Conservation (phyloP, 2,329 filamentous ascomycete genomes). For the Aspergillus glaucus region DNA sequence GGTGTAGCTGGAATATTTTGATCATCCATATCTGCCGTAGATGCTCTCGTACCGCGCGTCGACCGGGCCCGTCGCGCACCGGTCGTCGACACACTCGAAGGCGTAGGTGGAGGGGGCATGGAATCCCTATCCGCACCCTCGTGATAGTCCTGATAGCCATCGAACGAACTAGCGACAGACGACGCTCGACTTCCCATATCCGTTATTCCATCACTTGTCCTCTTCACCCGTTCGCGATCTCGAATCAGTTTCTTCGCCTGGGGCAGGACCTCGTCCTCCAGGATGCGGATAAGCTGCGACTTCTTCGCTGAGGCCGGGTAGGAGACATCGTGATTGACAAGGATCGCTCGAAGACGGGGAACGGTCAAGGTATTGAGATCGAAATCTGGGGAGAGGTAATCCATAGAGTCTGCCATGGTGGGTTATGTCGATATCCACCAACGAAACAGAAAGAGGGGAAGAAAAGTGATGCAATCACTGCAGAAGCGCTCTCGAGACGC, state of each 20-base stretch:
- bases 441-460: background rate
- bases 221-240: slow-evolving; percentile 70
- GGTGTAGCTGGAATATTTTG: slow-evolving; percentile 20
- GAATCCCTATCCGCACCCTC: slow-evolving; percentile 22
- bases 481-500: background rate
- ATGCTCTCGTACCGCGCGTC: slow-evolving; percentile 45
- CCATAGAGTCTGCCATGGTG: slow-evolving; percentile 54
- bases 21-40: slow-evolving; percentile 34
- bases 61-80: slow-evolving; percentile 49
- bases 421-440: background rate
- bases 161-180: slow-evolving; percentile 52
- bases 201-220: slow-evolving; percentile 79
- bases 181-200: slow-evolving; percentile 62
- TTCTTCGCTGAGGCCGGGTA: slow-evolving; percentile 93
- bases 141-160: slow-evolving; percentile 57
- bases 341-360: slow-evolving; percentile 79
- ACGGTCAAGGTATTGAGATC: slow-evolving; percentile 79
- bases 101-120: slow-evolving; percentile 44
- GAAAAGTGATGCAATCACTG: background rate
- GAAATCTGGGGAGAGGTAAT: slow-evolving; percentile 82
- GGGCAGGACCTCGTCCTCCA: slow-evolving; percentile 70
- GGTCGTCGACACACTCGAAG: slow-evolving; percentile 45
- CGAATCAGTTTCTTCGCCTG: slow-evolving; percentile 71
- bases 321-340: slow-evolving; percentile 78
- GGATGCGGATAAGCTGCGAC: slow-evolving; percentile 74